Conservation (phyloP, 179 eudicot species). For the Amaranthus tricolor region DNA sequence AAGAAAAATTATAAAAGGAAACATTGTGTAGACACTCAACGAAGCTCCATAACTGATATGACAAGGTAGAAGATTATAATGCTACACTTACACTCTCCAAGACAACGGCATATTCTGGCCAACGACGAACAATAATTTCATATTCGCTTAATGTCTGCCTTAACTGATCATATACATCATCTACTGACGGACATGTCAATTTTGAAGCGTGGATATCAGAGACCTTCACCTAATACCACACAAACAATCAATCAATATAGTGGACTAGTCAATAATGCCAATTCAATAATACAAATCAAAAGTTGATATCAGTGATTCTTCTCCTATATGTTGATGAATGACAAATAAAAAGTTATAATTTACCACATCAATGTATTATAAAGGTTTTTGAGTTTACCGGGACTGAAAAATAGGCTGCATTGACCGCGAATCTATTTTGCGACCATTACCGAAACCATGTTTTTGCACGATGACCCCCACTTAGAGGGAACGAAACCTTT, state of each 20-base stretch:
- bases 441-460: too few species aligned
- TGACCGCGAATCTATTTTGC: too few species aligned
- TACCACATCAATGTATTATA: too few species aligned
- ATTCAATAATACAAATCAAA: neutral
- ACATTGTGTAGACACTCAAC: neutral
- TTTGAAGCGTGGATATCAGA: conserved; percentile 50
- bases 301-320: neutral
- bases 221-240: conserved; percentile 44
- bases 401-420: too few species aligned
- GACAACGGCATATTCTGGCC: conserved; percentile 81
- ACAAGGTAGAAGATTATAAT: conserved; percentile 10
- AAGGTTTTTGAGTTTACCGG: too few species aligned
- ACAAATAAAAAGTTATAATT: neutral
- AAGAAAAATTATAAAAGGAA: neutral
- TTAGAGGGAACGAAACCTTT: too few species aligned
- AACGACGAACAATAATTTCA: conserved; percentile 70
- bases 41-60: conserved; percentile 2
- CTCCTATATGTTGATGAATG: neutral
- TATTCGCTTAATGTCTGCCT: conserved; percentile 66
- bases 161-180: conserved; percentile 71
- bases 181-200: conserved; percentile 65
- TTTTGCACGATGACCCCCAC: too few species aligned
- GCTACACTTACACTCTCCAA: conserved; percentile 66
- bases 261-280: neutral
- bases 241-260: conserved; percentile 3